Conservation (phyloP, 148 eudicot genomes). For the Rhododendron vialii region DNA sequence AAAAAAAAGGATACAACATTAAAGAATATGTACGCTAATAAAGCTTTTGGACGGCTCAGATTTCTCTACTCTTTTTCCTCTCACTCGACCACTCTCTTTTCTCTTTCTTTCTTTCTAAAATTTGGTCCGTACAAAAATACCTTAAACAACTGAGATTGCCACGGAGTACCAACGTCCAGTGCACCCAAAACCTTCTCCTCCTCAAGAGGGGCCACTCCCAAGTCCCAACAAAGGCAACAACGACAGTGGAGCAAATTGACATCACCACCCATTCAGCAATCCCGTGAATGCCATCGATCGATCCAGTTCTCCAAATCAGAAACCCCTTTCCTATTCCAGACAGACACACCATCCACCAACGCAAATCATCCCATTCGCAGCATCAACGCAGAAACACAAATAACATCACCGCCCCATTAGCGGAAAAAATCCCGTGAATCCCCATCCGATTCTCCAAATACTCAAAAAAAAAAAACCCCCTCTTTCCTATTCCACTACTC, state of each 20-base stretch:
- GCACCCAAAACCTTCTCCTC: too few relatives aligned
- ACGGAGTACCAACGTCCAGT: too few relatives aligned
- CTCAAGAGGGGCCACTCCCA: background rate
- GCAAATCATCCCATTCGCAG: background rate
- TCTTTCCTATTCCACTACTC: background rate
- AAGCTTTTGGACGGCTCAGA: too few relatives aligned
- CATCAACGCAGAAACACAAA: too few relatives aligned
- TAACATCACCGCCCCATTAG: too few relatives aligned
- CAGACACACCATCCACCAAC: background rate
- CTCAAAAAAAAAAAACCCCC: background rate
- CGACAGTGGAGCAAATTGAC: background rate
- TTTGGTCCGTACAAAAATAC: too few relatives aligned
- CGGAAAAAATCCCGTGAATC: background rate
- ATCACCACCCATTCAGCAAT: background rate
- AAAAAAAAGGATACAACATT: too few relatives aligned
- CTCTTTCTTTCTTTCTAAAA: too few relatives aligned
- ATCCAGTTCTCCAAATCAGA: background rate
- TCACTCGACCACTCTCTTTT: too few relatives aligned
- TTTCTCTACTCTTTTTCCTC: too few relatives aligned
- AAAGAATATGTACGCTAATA: too few relatives aligned
- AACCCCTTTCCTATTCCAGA: background rate
- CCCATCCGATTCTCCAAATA: background rate
- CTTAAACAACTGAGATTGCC: too few relatives aligned
- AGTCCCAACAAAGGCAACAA: background rate
- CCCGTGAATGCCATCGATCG: background rate